A percentile compares a stretch with the other conserved stretches of the same genome.
phyloP scores from a whole-genome alignment of 768 basidiomycete genomes.

The Crepidotus variabilis region DNA sequence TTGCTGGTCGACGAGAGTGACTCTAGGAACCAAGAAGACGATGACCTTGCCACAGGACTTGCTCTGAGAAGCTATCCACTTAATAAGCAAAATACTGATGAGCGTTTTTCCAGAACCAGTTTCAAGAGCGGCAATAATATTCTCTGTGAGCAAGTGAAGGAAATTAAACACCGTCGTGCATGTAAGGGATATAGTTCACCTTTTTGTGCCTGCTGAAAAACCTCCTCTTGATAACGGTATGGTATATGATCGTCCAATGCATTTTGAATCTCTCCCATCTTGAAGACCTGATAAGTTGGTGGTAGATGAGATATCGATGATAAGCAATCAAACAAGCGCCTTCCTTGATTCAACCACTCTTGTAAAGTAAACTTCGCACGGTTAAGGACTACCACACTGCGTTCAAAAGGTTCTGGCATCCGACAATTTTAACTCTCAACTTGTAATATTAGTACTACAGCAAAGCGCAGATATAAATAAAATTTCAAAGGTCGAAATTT shows the following conservation, averaged over 20 bases:
- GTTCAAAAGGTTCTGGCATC: too few relatives aligned
- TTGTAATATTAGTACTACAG: too few relatives aligned
- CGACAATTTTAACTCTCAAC: too few relatives aligned
- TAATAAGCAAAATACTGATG: constrained; percentile 71
- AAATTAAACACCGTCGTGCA: not conserved
- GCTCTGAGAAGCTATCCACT: constrained; percentile 62
- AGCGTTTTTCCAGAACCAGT: constrained; percentile 81
- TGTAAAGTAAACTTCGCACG: too few relatives aligned
- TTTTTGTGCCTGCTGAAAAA: constrained; percentile 56
- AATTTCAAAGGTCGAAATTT: too few relatives aligned
- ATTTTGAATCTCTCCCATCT: not conserved
- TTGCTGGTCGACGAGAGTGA: constrained; percentile 83
- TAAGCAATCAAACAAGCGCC: not conserved
- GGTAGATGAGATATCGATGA: not conserved
- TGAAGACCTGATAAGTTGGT: not conserved
- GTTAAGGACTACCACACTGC: too few relatives aligned
- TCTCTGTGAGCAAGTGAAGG: constrained; percentile 35
- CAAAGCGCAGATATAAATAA: too few relatives aligned
- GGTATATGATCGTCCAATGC: constrained; percentile 20
- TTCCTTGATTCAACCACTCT: too few relatives aligned
- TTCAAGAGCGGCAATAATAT: constrained; percentile 70
- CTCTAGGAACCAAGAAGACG: constrained; percentile 83
- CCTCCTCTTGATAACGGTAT: constrained; percentile 68
- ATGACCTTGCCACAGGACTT: constrained; percentile 52
- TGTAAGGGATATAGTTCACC: constrained; percentile 20